phyloP scores from a whole-genome alignment of 345 rosid genomes.

The Angophora floribunda region DNA sequence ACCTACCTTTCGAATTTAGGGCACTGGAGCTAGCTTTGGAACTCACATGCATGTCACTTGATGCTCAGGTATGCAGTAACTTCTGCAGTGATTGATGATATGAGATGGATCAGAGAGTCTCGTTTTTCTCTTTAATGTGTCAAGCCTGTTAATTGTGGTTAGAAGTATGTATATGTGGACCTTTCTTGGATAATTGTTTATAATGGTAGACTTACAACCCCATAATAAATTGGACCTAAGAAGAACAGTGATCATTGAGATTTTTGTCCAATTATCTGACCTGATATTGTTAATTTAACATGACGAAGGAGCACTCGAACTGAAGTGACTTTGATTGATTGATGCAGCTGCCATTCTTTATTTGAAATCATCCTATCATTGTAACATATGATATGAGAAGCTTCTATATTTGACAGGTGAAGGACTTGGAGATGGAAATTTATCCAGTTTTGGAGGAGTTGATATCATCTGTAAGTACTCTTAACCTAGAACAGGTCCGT shows the following conservation, averaged over 20 bases:
- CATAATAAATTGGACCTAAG: neutral
- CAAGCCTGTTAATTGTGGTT: neutral
- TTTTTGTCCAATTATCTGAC: neutral
- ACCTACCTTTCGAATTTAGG: conserved; percentile 91
- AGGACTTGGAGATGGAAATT: conserved; percentile 82
- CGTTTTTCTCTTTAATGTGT: neutral
- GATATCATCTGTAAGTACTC: conserved; percentile 71
- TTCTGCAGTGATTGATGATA: neutral
- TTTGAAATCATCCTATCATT: neutral
- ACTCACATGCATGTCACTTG: conserved; percentile 77
- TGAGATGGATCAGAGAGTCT: neutral
- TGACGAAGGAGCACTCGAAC: neutral
- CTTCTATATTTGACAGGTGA: conserved; percentile 40
- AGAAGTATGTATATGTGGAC: neutral
- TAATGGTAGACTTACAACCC: neutral
- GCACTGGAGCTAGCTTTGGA: conserved; percentile 95
- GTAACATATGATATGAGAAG: neutral
- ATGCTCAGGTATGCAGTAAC: conserved; percentile 52
- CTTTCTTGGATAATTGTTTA: neutral
- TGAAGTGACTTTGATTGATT: neutral
- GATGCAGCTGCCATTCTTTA: neutral
- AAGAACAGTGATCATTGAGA: neutral
- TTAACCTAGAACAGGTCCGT: conserved; percentile 82
- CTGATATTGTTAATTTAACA: neutral
- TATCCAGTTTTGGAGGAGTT: conserved; percentile 88